Evolutionary conservation across 306 rosid genomes (phyloP), one percentile per base, ranked within the genome.

Genomic region (Leucaena leucocephala): DNA sequence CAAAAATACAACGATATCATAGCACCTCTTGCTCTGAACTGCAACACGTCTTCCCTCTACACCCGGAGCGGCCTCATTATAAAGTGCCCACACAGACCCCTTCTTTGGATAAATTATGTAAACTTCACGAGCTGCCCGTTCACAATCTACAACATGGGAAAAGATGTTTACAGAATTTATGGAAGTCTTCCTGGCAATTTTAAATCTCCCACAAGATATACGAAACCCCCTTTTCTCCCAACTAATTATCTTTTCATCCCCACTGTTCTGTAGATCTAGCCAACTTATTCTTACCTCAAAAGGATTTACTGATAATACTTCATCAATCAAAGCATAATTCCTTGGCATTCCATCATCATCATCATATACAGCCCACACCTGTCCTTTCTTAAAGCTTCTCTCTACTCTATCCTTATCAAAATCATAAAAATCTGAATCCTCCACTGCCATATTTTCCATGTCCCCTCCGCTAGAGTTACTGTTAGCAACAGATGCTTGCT

Each of bases 341-440:
- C 98, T 91, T 0, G 98, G 94, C 97, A 95, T 92, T 79, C 97
- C 98, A 80, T 95, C 97, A 27, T 87, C 89, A 10, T 90, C 97
- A 14, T 90, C 97, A 61, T 90, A 95, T 27, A 87, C 81, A 0
- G 97, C 98, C 98, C 98, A 95, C 62, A 95, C 90, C 79, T 95
- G 96, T n/a, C 97, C 97, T 83, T 87, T 88, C 90, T 86, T 91
- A 68, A 95, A 95, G 82, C 98, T 87, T 68, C 81, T 92, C 88
- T 84, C 96, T 8, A 82, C 87, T 84, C 98, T 90, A 74, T 90
- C 94, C 76, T 87, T 87, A 76, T 92, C 97, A 74, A 95, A 95
- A 76, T 88, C 89, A 87, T 91, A 84, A 76, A 92, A 92, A 75
- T 90, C 92, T 0, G 93, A 92, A 87, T 92, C 98, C 82, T 82